A percentile compares a stretch with the other conserved stretches of the same genome.
These are phyloP conservation scores for Termitomyces sp. DNA, from an alignment of 1,284 basidiomycete genomes.

Conservation along the genomic window DNA sequence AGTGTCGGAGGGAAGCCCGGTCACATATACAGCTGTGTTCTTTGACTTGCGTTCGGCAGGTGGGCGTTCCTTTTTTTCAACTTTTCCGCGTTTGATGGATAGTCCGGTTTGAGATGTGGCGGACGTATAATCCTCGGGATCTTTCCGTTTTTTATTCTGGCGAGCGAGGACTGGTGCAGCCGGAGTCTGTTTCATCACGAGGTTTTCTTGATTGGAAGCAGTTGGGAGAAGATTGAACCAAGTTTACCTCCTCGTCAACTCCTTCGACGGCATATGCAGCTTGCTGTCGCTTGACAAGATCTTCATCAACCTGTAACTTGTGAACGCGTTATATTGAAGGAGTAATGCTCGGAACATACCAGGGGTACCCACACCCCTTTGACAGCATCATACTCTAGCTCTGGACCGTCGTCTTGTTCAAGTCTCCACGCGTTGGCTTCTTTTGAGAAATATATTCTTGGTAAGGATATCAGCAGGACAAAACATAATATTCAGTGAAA, in stretches of 20 bases:
- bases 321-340: conserved; percentile 9
- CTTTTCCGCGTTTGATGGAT: conserved; percentile 64
- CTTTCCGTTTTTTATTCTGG: conserved; percentile 79
- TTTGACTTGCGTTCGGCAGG: conserved; percentile 59
- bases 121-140: conserved; percentile 70
- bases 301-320: conserved; percentile 64
- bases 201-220: conserved; percentile 16
- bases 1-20: conserved; percentile 77
- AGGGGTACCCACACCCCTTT: conserved; percentile 80
- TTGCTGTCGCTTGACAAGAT: conserved; percentile 80
- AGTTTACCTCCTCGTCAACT: conserved; percentile 83
- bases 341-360: conserved; percentile 42
- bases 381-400: conserved; percentile 80
- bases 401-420: conserved; percentile 84
- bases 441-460: conserved; percentile 72
- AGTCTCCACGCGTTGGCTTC: conserved; percentile 78
- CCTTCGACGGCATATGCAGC: conserved; percentile 87
- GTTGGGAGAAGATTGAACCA: conserved; percentile 15
- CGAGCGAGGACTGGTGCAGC: conserved; percentile 79
- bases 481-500: neutral
- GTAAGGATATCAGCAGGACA: neutral
- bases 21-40: conserved; percentile 93
- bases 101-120: conserved; percentile 39
- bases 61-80: conserved; percentile 42
- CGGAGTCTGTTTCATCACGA: conserved; percentile 53